phyloP scores from a whole-genome alignment of 805 yeast species.

The Candida vaughaniae region DNA sequence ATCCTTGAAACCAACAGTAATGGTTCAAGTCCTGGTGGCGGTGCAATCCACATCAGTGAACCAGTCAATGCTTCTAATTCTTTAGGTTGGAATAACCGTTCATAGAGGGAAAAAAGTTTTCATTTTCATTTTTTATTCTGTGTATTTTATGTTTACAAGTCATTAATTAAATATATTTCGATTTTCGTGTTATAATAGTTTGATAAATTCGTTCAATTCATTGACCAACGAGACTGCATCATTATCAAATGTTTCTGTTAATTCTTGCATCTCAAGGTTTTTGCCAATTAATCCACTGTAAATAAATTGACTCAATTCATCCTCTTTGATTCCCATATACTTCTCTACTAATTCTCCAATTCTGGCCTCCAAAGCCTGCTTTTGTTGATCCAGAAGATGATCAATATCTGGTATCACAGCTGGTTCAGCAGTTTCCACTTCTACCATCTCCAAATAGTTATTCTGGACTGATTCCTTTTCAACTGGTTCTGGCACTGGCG shows the following conservation, averaged over 20 bases:
- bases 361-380: slow-evolving; percentile 29
- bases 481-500: background rate
- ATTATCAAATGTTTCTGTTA: slow-evolving; percentile 51
- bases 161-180: background rate
- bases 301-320: slow-evolving; percentile 46
- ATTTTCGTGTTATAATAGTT: background rate
- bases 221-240: slow-evolving; percentile 43
- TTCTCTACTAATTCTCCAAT: slow-evolving; percentile 48
- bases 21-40: slow-evolving; percentile 12
- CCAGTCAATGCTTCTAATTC: slow-evolving; percentile 74
- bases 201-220: slow-evolving; percentile 34
- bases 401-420: slow-evolving; percentile 1
- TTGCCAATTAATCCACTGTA: slow-evolving; percentile 32
- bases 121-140: slow-evolving; percentile 1
- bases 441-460: background rate
- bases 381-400: slow-evolving; percentile 2
- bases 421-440: background rate
- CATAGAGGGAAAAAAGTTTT: slow-evolving; percentile 3
- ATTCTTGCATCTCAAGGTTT: slow-evolving; percentile 39
- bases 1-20: slow-evolving; percentile 15
- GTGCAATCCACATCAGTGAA: slow-evolving; percentile 47
- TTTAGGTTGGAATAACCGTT: slow-evolving; percentile 55
- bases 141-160: slow-evolving; percentile 9
- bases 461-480: background rate
- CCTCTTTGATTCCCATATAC: slow-evolving; percentile 53